Conservation (phyloP, 306 rosid genomes). For the Lathyrus sativus region DNA sequence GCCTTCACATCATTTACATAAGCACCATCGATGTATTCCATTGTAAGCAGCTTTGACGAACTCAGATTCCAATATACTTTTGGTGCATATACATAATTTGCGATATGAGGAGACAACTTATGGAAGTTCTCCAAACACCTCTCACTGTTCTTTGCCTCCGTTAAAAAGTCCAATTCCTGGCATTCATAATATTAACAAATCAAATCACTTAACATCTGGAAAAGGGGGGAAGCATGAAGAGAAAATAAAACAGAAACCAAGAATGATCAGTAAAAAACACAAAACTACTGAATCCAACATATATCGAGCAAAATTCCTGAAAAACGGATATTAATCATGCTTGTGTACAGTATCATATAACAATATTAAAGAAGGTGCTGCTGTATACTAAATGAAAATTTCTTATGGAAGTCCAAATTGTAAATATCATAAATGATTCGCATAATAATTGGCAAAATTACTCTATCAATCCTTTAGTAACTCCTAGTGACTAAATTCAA, state of each 20-base stretch:
- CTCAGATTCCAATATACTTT: slow-evolving; percentile 83
- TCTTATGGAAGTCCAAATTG: slow-evolving; percentile 14
- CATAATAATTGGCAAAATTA: background rate
- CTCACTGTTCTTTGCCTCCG: slow-evolving; percentile 89
- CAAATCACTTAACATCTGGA: slow-evolving; percentile 32
- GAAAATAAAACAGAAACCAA: slow-evolving; percentile 26
- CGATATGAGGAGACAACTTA: slow-evolving; percentile 87
- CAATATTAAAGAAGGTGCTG: slow-evolving; percentile 18
- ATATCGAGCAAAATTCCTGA: slow-evolving; percentile 28
- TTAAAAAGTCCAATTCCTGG: slow-evolving; percentile 89
- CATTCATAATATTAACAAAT: slow-evolving; percentile 37
- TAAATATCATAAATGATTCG: slow-evolving; percentile 15
- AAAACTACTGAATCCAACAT: slow-evolving; percentile 26
- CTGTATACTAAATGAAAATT: background rate
- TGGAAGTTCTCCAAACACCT: slow-evolving; percentile 84
- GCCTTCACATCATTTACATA: slow-evolving; percentile 73
- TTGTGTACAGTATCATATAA: slow-evolving; percentile 11
- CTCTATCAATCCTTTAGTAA: background rate
- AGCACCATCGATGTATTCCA: slow-evolving; percentile 94
- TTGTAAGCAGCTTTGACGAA: slow-evolving; percentile 84
- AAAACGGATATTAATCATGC: slow-evolving; percentile 14
- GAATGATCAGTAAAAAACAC: slow-evolving; percentile 34
- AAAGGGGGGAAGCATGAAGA: slow-evolving; percentile 12
- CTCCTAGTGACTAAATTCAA: background rate
- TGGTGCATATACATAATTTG: slow-evolving; percentile 81